A percentile compares a stretch with the other conserved stretches of the same genome.
Evolutionary conservation across 768 basidiomycete genomes (phyloP).

Genomic region (Amanita phalloides): DNA sequence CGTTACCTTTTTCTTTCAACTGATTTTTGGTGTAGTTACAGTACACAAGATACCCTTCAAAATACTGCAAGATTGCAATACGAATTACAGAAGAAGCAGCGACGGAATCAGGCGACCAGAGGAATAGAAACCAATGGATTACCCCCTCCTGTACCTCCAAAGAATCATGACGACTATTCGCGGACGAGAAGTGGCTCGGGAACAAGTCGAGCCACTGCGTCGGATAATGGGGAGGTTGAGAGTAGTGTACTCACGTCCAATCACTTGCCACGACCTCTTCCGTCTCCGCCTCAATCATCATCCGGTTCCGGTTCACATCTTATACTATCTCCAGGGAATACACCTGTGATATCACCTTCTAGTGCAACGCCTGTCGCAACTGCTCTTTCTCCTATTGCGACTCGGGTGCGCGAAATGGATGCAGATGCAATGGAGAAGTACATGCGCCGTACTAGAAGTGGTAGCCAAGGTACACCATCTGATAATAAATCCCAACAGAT

Average conservation of each 20-base stretch:
- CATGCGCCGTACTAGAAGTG: slow-evolving; percentile 71
- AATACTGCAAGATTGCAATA: slow-evolving; percentile 72
- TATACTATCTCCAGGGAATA: slow-evolving; percentile 20
- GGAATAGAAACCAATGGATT: slow-evolving; percentile 50
- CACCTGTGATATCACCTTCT: slow-evolving; percentile 21
- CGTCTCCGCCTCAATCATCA: slow-evolving; percentile 50
- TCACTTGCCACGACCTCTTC: slow-evolving; percentile 44
- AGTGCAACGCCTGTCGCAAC: slow-evolving; percentile 26
- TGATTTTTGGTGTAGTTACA: slow-evolving; percentile 35
- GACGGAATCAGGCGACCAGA: slow-evolving; percentile 56
- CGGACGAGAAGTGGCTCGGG: slow-evolving; percentile 77
- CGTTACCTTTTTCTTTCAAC: not conserved
- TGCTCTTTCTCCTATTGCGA: slow-evolving; percentile 68
- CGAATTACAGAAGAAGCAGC: slow-evolving; percentile 68
- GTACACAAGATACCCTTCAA: slow-evolving; percentile 67
- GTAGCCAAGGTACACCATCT: slow-evolving; percentile 63
- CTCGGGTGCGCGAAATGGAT: slow-evolving; percentile 73
- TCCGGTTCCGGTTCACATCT: slow-evolving; percentile 28
- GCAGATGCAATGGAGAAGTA: slow-evolving; percentile 87
- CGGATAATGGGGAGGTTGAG: slow-evolving; percentile 61
- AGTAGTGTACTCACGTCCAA: slow-evolving; percentile 29
- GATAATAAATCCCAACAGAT: slow-evolving; percentile 60
- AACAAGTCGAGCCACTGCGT: slow-evolving; percentile 65
- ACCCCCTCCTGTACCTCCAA: slow-evolving; percentile 33
- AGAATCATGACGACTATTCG: slow-evolving; percentile 29